Conservation (phyloP, 129 eudicot genomes). For the Flaveria brownii region DNA sequence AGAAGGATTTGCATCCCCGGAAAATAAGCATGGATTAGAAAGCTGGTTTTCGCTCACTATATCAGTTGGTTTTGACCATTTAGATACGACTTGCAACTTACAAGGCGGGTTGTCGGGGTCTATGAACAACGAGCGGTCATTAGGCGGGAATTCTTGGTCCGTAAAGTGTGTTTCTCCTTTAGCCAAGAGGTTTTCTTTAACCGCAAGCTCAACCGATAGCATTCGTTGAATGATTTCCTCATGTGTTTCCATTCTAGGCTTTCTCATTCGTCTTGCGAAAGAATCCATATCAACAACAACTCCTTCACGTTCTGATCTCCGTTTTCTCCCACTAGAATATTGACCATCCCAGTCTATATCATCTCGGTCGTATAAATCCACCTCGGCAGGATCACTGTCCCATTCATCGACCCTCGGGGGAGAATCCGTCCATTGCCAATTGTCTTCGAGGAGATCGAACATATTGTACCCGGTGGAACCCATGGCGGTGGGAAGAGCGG, state of each 20-base stretch:
- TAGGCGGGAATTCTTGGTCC: slow-evolving; percentile 96
- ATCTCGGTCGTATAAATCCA: slow-evolving; percentile 91
- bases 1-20: slow-evolving; percentile 84
- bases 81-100: slow-evolving; percentile 90
- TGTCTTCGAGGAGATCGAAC: slow-evolving; percentile 79
- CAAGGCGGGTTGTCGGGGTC: slow-evolving; percentile 83
- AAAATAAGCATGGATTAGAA: slow-evolving; percentile 78
- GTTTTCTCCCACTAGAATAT: slow-evolving; percentile 93
- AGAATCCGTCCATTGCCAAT: slow-evolving; percentile 98
- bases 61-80: slow-evolving; percentile 91
- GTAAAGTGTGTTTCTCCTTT: slow-evolving; percentile 90
- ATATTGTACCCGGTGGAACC: slow-evolving; percentile 68
- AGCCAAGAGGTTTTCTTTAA: slow-evolving; percentile 86
- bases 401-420: slow-evolving; percentile 97
- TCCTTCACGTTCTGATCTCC: slow-evolving; percentile 86
- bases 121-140: slow-evolving; percentile 76
- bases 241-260: slow-evolving; percentile 79
- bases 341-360: slow-evolving; percentile 99
- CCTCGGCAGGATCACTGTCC: slow-evolving; percentile 99
- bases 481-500: slow-evolving; percentile 75
- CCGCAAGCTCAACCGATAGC: slow-evolving; percentile 94
- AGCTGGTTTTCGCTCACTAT: slow-evolving; percentile 66
- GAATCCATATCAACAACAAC: slow-evolving; percentile 85
- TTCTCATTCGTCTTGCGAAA: slow-evolving; percentile 79
- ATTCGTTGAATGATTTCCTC: slow-evolving; percentile 89